These are phyloP conservation scores for Aspergillus fructus DNA, from an alignment of 2,329 filamentous ascomycete species.

Conservation along the genomic window DNA sequence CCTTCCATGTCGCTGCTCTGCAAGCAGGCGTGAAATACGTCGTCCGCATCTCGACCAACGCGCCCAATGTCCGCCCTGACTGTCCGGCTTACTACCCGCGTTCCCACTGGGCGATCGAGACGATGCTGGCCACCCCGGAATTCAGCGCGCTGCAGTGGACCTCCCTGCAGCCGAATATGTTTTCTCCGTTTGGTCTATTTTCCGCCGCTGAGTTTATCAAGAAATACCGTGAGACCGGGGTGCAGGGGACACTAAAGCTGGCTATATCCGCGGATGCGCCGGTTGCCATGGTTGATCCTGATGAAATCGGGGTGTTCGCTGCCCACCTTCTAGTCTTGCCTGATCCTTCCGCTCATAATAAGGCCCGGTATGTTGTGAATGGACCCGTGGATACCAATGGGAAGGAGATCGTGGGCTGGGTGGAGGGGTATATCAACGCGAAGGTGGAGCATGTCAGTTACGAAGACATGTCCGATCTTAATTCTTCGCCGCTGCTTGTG, in stretches of 20 bases:
- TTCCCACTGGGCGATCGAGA: constrained; percentile 44
- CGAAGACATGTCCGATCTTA: too few species aligned
- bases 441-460: too few species aligned
- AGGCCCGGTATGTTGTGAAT: too few species aligned
- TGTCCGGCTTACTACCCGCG: constrained; percentile 37
- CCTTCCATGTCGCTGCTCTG: constrained; percentile 36
- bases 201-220: constrained; percentile 33
- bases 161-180: constrained; percentile 42
- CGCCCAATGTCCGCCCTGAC: constrained; percentile 38
- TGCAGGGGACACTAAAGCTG: constrained; percentile 29
- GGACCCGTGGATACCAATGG: too few species aligned
- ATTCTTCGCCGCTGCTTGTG: too few species aligned
- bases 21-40: constrained; percentile 43
- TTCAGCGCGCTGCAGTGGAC: constrained; percentile 40
- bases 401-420: too few species aligned
- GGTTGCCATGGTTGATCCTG: constrained; percentile 13
- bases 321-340: too few species aligned
- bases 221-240: constrained; percentile 33
- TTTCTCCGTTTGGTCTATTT: constrained; percentile 23
- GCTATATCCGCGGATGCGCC: constrained; percentile 29
- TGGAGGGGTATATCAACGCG: too few species aligned
- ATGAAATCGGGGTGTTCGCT: too few species aligned
- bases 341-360: too few species aligned
- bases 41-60: constrained; percentile 44
- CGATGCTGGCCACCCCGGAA: constrained; percentile 35